These are phyloP conservation scores for Fraxinus paxiana DNA, from an alignment of 305 asterid species.

Conservation along the genomic window DNA sequence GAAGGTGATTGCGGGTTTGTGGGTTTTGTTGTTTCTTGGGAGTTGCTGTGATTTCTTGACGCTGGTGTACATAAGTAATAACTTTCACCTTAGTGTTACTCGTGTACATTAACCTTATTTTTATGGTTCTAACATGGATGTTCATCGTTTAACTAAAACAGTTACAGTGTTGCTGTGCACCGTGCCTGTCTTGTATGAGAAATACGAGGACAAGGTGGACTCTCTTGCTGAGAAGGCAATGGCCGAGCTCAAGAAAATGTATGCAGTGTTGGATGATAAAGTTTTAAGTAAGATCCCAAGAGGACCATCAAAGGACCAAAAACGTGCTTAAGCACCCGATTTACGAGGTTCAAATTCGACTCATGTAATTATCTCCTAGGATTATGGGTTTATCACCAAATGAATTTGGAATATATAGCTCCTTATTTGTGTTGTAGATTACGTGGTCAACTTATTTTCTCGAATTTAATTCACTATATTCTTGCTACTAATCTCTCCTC, in stretches of 20 bases:
- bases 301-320: constrained; percentile 53
- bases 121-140: not conserved
- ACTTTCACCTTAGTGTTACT: not conserved
- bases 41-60: constrained; percentile 73
- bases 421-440: not conserved
- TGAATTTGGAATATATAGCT: not conserved
- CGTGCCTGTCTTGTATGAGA: constrained; percentile 66
- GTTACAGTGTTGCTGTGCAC: constrained; percentile 55
- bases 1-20: constrained; percentile 72
- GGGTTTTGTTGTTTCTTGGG: constrained; percentile 64
- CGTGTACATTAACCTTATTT: not conserved
- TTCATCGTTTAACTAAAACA: constrained; percentile 28
- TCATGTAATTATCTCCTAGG: not conserved
- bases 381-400: not conserved
- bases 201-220: constrained; percentile 72
- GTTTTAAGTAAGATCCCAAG: constrained; percentile 79
- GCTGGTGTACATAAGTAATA: constrained; percentile 57
- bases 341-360: not conserved
- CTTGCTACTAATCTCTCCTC: not conserved
- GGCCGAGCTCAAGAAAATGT: constrained; percentile 66
- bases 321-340: constrained; percentile 27
- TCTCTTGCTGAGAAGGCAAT: constrained; percentile 58
- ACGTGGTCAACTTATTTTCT: not conserved
- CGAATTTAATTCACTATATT: not conserved
- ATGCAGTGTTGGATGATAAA: constrained; percentile 59